Percentiles rank a stretch among this genome's conserved stretches.
These are phyloP conservation scores for Colletotrichum plurivorum DNA, from an alignment of 2,329 filamentous ascomycete genomes.

Conservation along the genomic window DNA sequence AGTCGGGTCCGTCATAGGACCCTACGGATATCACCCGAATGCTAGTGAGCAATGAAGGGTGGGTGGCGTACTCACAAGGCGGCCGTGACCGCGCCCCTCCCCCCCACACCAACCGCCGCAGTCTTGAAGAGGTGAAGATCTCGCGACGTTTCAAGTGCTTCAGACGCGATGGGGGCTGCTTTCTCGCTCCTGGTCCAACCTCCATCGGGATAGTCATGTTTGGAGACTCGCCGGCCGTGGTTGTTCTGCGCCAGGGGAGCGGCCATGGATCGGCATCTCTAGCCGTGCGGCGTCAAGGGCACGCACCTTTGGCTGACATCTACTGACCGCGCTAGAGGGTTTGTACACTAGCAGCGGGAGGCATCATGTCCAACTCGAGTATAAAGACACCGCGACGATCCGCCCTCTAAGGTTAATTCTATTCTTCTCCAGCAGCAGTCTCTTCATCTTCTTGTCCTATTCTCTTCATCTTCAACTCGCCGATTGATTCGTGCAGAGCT, in stretches of 20 bases:
- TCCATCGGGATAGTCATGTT: slow-evolving; percentile 6
- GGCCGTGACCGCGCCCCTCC: not conserved
- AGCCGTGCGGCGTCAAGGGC: not conserved
- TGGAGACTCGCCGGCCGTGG: not conserved
- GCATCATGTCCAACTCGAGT: not conserved
- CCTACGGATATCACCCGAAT: slow-evolving; percentile 12
- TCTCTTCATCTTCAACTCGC: slow-evolving; percentile 16
- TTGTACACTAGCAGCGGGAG: not conserved
- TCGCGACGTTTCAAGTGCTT: slow-evolving; percentile 34
- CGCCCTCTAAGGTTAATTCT: not conserved
- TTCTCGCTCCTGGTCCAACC: slow-evolving; percentile 1
- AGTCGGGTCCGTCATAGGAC: not conserved
- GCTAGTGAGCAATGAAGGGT: not conserved
- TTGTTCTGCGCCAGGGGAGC: not conserved
- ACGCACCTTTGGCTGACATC: not conserved
- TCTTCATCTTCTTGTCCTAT: slow-evolving; percentile 16
- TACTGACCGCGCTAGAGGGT: not conserved
- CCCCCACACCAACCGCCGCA: slow-evolving; percentile 10
- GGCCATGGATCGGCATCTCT: slow-evolving; percentile 7
- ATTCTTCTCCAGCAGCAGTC: not conserved
- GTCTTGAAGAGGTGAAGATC: slow-evolving; percentile 13
- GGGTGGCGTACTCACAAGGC: not conserved
- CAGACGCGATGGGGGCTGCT: slow-evolving; percentile 17
- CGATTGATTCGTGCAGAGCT: slow-evolving; percentile 35
- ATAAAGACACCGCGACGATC: slow-evolving; percentile 17